Evolutionary conservation across 257 asterid species (phyloP).

Genomic region (Gentiana macrophylla): DNA sequence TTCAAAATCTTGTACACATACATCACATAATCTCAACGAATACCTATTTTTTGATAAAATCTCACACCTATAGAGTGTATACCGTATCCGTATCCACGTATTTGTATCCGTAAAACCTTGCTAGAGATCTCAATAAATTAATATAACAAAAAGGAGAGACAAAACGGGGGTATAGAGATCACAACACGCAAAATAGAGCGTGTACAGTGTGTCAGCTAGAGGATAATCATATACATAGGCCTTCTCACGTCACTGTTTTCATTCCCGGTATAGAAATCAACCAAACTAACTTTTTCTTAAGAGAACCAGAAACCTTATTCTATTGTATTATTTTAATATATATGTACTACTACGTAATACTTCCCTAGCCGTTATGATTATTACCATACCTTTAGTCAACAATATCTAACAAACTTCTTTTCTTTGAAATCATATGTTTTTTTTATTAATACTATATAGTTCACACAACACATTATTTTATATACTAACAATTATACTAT

Average conservation of each 20-base stretch:
- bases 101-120: too few relatives aligned
- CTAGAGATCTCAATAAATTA: too few relatives aligned
- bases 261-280: conserved; percentile 34
- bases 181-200: too few relatives aligned
- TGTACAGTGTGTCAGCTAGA: not conserved
- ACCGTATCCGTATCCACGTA: too few relatives aligned
- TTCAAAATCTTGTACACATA: too few relatives aligned
- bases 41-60: too few relatives aligned
- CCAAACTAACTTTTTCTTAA: conserved; percentile 32
- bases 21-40: too few relatives aligned
- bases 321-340: conserved; percentile 8
- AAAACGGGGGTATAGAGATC: too few relatives aligned
- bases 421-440: conserved; percentile 32
- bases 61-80: too few relatives aligned
- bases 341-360: conserved; percentile 25
- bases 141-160: too few relatives aligned
- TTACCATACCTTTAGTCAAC: conserved; percentile 61
- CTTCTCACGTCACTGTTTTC: conserved; percentile 28
- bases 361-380: conserved; percentile 61
- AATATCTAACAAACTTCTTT: conserved; percentile 58
- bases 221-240: conserved; percentile 20
- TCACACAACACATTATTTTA: conserved; percentile 4
- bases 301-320: conserved; percentile 17
- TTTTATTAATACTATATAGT: not conserved
- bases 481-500: not conserved